Base-by-base conservation (phyloP, 257 asterid species). In the Cruciata laevipes region DNA sequence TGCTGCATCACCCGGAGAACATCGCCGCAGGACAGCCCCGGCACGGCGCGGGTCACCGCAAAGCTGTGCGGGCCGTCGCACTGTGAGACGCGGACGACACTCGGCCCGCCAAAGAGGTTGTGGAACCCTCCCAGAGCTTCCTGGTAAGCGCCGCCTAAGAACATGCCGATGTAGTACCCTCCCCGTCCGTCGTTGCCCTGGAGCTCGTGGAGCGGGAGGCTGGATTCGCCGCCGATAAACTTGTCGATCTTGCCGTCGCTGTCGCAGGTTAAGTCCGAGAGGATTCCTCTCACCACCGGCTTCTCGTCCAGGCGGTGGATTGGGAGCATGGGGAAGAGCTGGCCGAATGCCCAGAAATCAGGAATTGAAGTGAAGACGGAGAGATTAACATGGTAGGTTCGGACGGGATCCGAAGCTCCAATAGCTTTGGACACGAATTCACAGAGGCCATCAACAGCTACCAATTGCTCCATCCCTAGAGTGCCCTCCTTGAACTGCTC, bases 361-460 rank as follows among this genome's bases (percentile, higher is more conserved):
- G 97, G 99, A 66, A 94, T 82, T 2, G 99, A 94, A 55, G 99
- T 90, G 84, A 94, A 94, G 70, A 94, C 66, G 0, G 99, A 94
- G 0, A 94, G 68, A 65, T 94, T 90, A 23, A 87, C 90, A 71
- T 94, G 82, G 81, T 90, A 94, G 30, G 96, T 88, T 32, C 72
- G 82, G 35, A 87, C 77, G 0, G 87, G 84, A 49, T 94, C 93
- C 0, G 85, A 63, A 44, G 81, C 82, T 14, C 97, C 97, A 20
- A 88, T 74, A 0, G 88, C 90, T 65, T 88, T 90, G 0, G 93
- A 66, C 4, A 94, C 82, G 38, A 82, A 66, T 3, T 90, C 99
- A 55, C 96, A 94, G 0, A 94, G 71, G 7, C 86, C 95, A 72
- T 94, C 99, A 31, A 83, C 96, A 0, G 95, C 92, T 4, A 96